Conservation (phyloP, 192 early-diverging fungal species). For the Dispira parvispora region DNA sequence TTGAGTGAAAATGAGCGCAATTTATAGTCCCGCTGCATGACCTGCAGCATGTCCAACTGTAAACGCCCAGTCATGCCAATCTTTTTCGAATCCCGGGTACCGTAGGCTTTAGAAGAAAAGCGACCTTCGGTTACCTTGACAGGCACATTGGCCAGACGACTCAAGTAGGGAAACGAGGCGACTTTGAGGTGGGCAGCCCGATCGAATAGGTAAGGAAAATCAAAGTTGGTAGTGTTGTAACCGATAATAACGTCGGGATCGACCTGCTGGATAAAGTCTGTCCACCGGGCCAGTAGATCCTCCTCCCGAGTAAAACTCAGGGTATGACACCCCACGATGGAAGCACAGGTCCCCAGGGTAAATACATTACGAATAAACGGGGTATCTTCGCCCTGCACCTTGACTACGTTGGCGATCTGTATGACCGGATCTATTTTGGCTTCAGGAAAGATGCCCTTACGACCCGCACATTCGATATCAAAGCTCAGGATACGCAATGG, state of each 20-base stretch:
- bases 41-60: slow-evolving; percentile 81
- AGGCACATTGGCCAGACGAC: slow-evolving; percentile 37
- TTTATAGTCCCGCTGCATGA: slow-evolving; percentile 93
- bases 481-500: slow-evolving; percentile 89
- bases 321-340: slow-evolving; percentile 79
- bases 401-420: slow-evolving; percentile 92
- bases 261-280: slow-evolving; percentile 66
- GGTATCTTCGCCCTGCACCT: slow-evolving; percentile 70
- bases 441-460: slow-evolving; percentile 92
- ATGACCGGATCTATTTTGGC: slow-evolving; percentile 83
- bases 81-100: slow-evolving; percentile 77
- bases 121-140: slow-evolving; percentile 17
- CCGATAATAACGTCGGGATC: slow-evolving; percentile 92
- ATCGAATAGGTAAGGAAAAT: slow-evolving; percentile 90
- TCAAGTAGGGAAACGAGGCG: slow-evolving; percentile 64
- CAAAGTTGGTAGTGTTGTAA: slow-evolving; percentile 94
- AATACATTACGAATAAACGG: slow-evolving; percentile 93
- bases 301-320: slow-evolving; percentile 63
- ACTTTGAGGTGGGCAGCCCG: slow-evolving; percentile 64
- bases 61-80: slow-evolving; percentile 85
- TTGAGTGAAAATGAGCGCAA: slow-evolving; percentile 91
- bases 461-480: slow-evolving; percentile 96
- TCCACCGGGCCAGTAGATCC: slow-evolving; percentile 67
- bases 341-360: slow-evolving; percentile 77
- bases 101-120: slow-evolving; percentile 88